Conservation (phyloP, 768 basidiomycete species). For the Lentinula sp. region DNA sequence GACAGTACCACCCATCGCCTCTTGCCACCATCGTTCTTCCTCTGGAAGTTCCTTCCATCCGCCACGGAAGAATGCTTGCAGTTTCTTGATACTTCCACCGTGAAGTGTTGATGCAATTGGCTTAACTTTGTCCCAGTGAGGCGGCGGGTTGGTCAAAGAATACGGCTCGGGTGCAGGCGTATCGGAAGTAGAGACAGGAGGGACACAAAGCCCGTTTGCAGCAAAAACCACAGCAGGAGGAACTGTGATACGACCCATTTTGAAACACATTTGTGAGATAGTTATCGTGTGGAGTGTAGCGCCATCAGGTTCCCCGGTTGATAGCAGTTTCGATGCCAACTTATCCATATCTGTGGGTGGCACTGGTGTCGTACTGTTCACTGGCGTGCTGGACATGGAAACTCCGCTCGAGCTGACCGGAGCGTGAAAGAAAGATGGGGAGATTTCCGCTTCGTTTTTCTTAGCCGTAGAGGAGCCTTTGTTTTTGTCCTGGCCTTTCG, state of each 20-base stretch:
- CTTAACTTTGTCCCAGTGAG: slow-evolving; percentile 40
- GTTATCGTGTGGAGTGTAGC: slow-evolving; percentile 56
- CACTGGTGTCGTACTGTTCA: not conserved
- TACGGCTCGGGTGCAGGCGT: slow-evolving; percentile 33
- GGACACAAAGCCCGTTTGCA: slow-evolving; percentile 46
- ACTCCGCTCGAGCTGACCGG: not conserved
- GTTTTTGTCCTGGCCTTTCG: slow-evolving; percentile 19
- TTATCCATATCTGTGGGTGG: slow-evolving; percentile 5
- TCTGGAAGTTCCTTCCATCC: slow-evolving; percentile 60
- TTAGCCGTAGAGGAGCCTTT: not conserved
- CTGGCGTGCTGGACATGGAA: slow-evolving; percentile 1
- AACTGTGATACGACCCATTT: slow-evolving; percentile 64
- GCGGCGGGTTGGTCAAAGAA: slow-evolving; percentile 38
- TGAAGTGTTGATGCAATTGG: slow-evolving; percentile 23
- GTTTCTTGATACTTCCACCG: slow-evolving; percentile 30
- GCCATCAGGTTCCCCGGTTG: slow-evolving; percentile 45
- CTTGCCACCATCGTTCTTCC: slow-evolving; percentile 65
- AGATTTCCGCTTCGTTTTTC: not conserved
- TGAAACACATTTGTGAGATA: slow-evolving; percentile 64
- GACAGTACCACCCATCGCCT: slow-evolving; percentile 42
- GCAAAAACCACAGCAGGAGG: slow-evolving; percentile 63
- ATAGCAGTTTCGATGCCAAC: slow-evolving; percentile 7
- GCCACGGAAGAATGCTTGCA: slow-evolving; percentile 39
- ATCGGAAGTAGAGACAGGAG: slow-evolving; percentile 9
- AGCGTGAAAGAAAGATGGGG: slow-evolving; percentile 4